A percentile compares a stretch with the other conserved stretches of the same genome.
phyloP scores from a whole-genome alignment of 2,329 filamentous ascomycete species.

The Penicillium vulpinum region DNA sequence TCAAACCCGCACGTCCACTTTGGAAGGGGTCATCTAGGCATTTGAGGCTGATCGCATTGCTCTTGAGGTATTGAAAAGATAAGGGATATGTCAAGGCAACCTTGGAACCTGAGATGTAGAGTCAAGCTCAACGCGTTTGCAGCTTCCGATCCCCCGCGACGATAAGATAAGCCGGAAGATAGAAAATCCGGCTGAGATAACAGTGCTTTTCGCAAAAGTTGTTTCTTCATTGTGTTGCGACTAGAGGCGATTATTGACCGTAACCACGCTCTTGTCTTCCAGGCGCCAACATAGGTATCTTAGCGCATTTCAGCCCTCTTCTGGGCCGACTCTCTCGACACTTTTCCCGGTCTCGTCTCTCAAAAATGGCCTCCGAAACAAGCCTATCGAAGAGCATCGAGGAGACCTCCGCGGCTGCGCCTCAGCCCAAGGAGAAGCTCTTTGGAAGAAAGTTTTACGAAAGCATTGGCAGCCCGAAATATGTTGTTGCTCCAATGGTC shows the following conservation, averaged over 20 bases:
- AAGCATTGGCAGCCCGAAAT: conserved; percentile 87
- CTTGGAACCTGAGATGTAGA: background rate
- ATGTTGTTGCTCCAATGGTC: conserved; percentile 94
- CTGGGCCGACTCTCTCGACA: conserved; percentile 28
- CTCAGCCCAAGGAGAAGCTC: conserved; percentile 57
- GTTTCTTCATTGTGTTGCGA: conserved; percentile 2
- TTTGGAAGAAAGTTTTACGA: conserved; percentile 90
- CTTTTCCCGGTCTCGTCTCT: conserved; percentile 7
- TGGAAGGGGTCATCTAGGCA: background rate
- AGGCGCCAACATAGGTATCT: conserved; percentile 34
- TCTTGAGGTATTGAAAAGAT: background rate
- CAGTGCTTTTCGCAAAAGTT: conserved; percentile 24
- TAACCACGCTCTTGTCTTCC: conserved; percentile 1
- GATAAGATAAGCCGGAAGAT: conserved; percentile 35
- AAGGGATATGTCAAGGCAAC: background rate
- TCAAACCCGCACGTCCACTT: background rate
- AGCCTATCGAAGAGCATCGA: conserved; percentile 19
- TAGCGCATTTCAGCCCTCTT: conserved; percentile 26
- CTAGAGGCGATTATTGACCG: conserved; percentile 8
- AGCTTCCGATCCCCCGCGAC: background rate
- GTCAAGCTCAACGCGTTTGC: background rate
- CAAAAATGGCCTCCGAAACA: conserved; percentile 30
- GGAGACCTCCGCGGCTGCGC: conserved; percentile 19
- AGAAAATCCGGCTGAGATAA: conserved; percentile 28
- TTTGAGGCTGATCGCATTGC: too few species aligned